Base-by-base conservation (phyloP, 257 asterid genomes). In the Lithospermum erythrorhizon region DNA sequence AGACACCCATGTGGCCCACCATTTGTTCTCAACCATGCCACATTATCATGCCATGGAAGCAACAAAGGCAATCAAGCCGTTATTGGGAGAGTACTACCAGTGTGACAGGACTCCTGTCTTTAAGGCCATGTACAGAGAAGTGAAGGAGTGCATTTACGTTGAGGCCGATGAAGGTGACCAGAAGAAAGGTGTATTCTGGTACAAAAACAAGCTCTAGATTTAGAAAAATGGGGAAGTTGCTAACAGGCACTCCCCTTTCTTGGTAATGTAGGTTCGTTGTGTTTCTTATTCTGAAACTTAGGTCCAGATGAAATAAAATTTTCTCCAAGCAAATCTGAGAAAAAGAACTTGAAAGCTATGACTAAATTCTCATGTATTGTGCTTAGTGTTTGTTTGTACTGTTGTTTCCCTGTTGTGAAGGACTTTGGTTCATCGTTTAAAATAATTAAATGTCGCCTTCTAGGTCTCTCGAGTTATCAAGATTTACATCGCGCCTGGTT, bases 1-100 rank as follows among this genome's bases (percentile, higher is more conserved):
- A 0, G 91, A 87, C 30, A 87, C 96, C 0, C 94, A 87, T 17
- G 86, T 87, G 2, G 84, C 94, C 4, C 96, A 87, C 67, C 94
- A 87, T 73, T 13, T 87, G 71, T 79, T 87, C 80, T 85, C 94
- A 16, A 83, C 94, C 15, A 85, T 87, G 94, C 94, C 96, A 2
- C 96, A 87, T 19, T 87, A 87, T 35, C 87, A 79, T 53, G 91
- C 96, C 0, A 85, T 76, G 96, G 91, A 87, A 72, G 94, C 94
- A 0, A 87, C 96, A 1, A 82, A 83, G 75, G 94, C 84, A 14
- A 85, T 87, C 61, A 87, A 83, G 22, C 96, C 94, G 0, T 68
- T 87, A 18, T 70, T 87, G 3, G 96, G 96, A 0, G 68, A 79
- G 32, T 87, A 87, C 61, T 85, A 87, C 73, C 96, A 81, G 64